Evolutionary conservation across 2,329 filamentous ascomycete genomes (phyloP), one percentile per base, ranked within the genome.

Genomic region (Didymella lethalis): DNA sequence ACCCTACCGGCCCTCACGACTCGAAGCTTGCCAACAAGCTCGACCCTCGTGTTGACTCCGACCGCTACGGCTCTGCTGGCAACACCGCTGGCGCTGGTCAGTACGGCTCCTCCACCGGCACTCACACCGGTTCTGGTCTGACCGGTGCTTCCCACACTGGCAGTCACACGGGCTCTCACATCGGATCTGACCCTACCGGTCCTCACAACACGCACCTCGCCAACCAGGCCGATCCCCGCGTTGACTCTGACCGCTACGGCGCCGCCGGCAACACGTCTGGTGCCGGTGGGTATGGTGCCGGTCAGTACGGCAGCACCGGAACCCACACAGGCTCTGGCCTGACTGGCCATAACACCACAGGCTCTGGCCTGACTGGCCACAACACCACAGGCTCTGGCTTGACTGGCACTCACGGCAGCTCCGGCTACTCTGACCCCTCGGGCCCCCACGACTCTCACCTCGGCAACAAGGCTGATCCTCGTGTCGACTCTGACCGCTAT

Each of bases 31-130:
- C 40, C n/a, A 60, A 65, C 62, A 58, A 62, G 54, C 41, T 41
- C 16, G 59, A 62, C 25, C 74, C 74, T 3, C 62, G 72, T 7
- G 73, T 76, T 8, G 73, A 75, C 49, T 70, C 68, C n/a, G 63
- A 70, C 62, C 61, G 61, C 23, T 59, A 63, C 36, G 70, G 70
- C 18, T 45, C 59, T 8, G 67, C 69, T 26, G 66, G 67, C 34
- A 73, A 71, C 59, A 69, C 66, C 14, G 16, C 62, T 20, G 62
- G 64, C 1, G 52, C 59, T 29, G 51, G 50, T 12, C 61, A 59
- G 49, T 68, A 59, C 41, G 59, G 61, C 31, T 55, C 62, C 12
- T 29, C 40, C 41, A 58, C 53, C 32, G 48, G 54, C n/a, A 53
- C 31, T 18, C 50, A 58, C 38, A 61, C 58, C 38, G 64, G 61